Conservation (phyloP, 1,284 basidiomycete genomes). For the Jaminaea rosea region DNA sequence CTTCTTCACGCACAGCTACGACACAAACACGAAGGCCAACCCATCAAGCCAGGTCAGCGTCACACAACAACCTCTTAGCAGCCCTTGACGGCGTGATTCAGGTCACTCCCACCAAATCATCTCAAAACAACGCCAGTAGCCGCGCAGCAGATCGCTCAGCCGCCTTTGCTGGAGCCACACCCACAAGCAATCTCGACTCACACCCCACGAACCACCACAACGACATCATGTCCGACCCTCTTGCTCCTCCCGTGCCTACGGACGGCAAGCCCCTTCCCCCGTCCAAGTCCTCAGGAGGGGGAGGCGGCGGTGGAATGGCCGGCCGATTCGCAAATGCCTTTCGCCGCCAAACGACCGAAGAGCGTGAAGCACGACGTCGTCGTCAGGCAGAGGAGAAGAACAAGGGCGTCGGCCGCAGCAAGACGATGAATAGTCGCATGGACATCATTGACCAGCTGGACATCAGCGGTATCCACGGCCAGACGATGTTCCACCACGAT, state of each 20-base stretch:
- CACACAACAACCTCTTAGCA: no score
- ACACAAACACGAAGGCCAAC: no score
- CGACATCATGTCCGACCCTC: slow-evolving; percentile 26
- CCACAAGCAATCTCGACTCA: no score
- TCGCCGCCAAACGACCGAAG: slow-evolving; percentile 24
- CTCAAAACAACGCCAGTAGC: no score
- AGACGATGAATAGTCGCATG: slow-evolving; percentile 30
- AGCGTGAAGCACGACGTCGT: slow-evolving; percentile 25
- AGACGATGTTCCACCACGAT: slow-evolving; percentile 43
- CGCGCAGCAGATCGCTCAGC: no score
- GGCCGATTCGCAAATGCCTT: slow-evolving; percentile 31
- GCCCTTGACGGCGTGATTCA: no score
- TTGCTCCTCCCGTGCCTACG: slow-evolving; percentile 18
- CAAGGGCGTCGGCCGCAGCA: slow-evolving; percentile 8
- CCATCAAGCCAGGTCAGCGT: no score
- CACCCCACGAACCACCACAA: slow-evolving; percentile 23
- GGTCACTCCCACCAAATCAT: no score
- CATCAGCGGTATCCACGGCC: slow-evolving; percentile 33
- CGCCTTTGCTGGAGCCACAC: no score
- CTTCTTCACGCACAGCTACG: no score
- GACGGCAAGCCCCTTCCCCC: slow-evolving; percentile 2
- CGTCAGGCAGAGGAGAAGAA: no score
- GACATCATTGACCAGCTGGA: slow-evolving; percentile 45
- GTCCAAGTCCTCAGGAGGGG: no score
- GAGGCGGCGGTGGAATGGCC: slow-evolving; percentile 18